phyloP scores from a whole-genome alignment of 1,284 basidiomycete genomes.

The Pseudozyma tsukubaensis region DNA sequence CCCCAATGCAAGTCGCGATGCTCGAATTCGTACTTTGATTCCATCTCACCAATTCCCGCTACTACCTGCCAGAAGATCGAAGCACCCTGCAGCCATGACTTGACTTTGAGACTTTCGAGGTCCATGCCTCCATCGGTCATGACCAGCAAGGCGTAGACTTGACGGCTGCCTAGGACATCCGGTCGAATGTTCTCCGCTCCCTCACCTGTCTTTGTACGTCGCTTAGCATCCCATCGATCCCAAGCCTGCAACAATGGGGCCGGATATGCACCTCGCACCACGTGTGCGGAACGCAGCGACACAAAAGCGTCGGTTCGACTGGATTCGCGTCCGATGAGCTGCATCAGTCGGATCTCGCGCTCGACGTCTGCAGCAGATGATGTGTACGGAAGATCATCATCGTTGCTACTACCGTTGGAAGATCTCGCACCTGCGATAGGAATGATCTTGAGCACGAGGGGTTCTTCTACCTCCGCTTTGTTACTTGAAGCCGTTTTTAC shows the following conservation, averaged over 20 bases:
- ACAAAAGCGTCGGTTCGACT: constrained; percentile 34
- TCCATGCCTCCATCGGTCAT: constrained; percentile 89
- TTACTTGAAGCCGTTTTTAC: not conserved
- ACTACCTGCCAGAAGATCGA: constrained; percentile 91
- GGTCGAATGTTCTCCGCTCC: constrained; percentile 88
- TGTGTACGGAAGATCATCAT: constrained; percentile 67
- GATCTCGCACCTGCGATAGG: constrained; percentile 71
- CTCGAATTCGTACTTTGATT: constrained; percentile 85
- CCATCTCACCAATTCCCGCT: constrained; percentile 80
- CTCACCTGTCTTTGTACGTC: constrained; percentile 70
- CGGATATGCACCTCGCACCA: constrained; percentile 88
- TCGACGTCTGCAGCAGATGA: constrained; percentile 77
- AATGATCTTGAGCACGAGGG: constrained; percentile 76
- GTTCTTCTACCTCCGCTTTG: constrained; percentile 1
- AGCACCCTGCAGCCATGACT: constrained; percentile 85
- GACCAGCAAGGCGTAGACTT: constrained; percentile 87
- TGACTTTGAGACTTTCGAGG: constrained; percentile 83
- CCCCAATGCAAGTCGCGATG: constrained; percentile 98
- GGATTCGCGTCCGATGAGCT: constrained; percentile 72
- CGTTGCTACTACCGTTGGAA: constrained; percentile 15
- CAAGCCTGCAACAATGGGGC: constrained; percentile 80
- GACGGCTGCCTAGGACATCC: constrained; percentile 77
- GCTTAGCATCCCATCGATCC: constrained; percentile 79
- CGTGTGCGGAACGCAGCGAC: constrained; percentile 73
- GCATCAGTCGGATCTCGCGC: constrained; percentile 87